phyloP scores from a whole-genome alignment of 257 asterid genomes.

The Hygrophila difformis region DNA sequence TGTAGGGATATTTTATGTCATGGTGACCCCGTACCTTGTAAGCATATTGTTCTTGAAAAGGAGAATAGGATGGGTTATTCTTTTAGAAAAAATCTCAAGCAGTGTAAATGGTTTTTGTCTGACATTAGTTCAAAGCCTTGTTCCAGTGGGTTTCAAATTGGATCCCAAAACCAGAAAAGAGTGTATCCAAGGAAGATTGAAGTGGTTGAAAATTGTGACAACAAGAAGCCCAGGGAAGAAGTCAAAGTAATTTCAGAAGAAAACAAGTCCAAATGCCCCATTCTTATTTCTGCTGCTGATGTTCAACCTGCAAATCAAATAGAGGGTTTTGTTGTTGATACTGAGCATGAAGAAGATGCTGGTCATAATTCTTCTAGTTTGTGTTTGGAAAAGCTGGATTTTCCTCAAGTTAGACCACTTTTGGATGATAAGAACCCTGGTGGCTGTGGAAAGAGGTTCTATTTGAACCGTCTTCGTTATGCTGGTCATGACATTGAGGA shows the following conservation, averaged over 20 bases:
- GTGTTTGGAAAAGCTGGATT: constrained; percentile 19
- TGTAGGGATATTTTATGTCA: constrained; percentile 66
- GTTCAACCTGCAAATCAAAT: too few relatives aligned
- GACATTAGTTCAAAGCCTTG: constrained; percentile 18
- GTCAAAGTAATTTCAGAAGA: constrained; percentile 21
- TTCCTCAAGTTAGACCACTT: constrained; percentile 14
- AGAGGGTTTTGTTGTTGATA: constrained; percentile 1
- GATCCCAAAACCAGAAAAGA: constrained; percentile 34
- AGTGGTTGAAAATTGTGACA: constrained; percentile 20
- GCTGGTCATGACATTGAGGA: constrained; percentile 32
- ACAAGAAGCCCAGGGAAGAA: constrained; percentile 19
- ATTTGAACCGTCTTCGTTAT: constrained; percentile 51
- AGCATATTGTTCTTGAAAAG: constrained; percentile 20
- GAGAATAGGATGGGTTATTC: constrained; percentile 15
- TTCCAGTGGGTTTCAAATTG: constrained; percentile 20
- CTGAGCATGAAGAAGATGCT: constrained; percentile 16
- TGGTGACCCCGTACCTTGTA: constrained; percentile 55
- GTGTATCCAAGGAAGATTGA: constrained; percentile 29
- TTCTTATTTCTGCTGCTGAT: constrained; percentile 5
- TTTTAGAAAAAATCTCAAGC: constrained; percentile 17
- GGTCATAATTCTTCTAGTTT: constrained; percentile 16
- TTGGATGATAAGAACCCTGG: constrained; percentile 21
- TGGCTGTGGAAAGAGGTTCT: constrained; percentile 54
- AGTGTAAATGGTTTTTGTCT: constrained; percentile 12
- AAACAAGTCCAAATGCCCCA: constrained; percentile 15